Conservation (phyloP, 192 early-diverging fungal species). For the Coemansia sp. region DNA sequence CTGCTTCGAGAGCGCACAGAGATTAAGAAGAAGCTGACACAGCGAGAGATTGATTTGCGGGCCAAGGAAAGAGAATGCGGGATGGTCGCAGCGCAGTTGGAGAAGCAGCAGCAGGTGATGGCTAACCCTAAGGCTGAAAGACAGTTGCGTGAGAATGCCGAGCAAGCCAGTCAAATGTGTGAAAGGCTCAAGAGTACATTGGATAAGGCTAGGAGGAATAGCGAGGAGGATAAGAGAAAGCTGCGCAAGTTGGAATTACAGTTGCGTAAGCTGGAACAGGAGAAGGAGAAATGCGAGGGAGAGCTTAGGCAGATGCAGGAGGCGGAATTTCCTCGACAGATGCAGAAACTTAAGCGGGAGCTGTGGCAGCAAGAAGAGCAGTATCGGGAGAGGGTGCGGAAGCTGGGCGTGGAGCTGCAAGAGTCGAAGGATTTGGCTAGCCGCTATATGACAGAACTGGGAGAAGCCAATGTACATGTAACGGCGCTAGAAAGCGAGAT, state of each 20-base stretch:
- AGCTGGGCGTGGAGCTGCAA: conserved; percentile 25
- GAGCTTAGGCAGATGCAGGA: conserved; percentile 22
- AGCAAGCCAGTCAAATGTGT: conserved; percentile 31
- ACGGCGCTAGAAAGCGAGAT: conserved; percentile 49
- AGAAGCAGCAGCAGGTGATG: conserved; percentile 13
- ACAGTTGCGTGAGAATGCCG: conserved; percentile 27
- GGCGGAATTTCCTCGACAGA: conserved; percentile 26
- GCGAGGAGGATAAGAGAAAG: conserved; percentile 27
- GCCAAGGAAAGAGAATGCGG: conserved; percentile 32
- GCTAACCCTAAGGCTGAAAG: conserved; percentile 29
- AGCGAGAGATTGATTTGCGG: conserved; percentile 26
- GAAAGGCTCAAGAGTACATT: conserved; percentile 20
- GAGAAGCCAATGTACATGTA: conserved; percentile 40
- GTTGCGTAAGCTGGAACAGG: conserved; percentile 38
- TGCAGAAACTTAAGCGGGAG: conserved; percentile 20
- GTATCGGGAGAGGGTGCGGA: conserved; percentile 28
- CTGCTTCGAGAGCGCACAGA: conserved; percentile 37
- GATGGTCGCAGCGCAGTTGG: conserved; percentile 14
- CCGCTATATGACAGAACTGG: conserved; percentile 45
- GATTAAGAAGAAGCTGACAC: conserved; percentile 20
- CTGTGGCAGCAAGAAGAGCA: conserved; percentile 33
- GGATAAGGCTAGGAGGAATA: conserved; percentile 15
- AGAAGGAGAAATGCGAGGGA: conserved; percentile 19
- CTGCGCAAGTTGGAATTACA: conserved; percentile 28
- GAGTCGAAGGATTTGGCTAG: conserved; percentile 36